phyloP scores from a whole-genome alignment of 2,329 filamentous ascomycete genomes.

The Fusarium odoratissimum region DNA sequence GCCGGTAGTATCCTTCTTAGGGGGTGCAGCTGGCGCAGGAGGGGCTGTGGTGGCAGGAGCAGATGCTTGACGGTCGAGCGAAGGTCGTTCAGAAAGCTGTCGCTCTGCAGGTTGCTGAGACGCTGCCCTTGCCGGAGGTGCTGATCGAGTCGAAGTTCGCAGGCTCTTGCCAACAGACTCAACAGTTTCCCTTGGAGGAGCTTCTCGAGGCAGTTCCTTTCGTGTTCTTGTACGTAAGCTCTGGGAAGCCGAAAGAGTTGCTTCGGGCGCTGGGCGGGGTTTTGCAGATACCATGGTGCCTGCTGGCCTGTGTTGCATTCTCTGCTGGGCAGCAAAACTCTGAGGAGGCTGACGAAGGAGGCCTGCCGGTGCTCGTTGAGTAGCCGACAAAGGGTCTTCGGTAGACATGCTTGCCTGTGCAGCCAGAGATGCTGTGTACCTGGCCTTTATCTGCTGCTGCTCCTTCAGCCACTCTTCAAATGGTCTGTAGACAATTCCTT shows the following conservation, averaged over 20 bases:
- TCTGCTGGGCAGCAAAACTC: conserved; percentile 74
- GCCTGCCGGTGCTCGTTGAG: conserved; percentile 54
- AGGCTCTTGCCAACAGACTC: conserved; percentile 44
- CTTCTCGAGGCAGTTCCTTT: conserved; percentile 45
- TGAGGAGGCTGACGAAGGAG: conserved; percentile 67
- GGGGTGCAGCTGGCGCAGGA: conserved; percentile 36
- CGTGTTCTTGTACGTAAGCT: conserved; percentile 46
- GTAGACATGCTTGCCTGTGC: conserved; percentile 44
- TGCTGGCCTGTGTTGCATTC: conserved; percentile 64
- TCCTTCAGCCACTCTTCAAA: conserved; percentile 71
- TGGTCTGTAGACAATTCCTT: conserved; percentile 72
- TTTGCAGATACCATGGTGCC: conserved; percentile 40
- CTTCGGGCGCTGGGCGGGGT: conserved; percentile 43
- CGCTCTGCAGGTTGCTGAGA: conserved; percentile 44
- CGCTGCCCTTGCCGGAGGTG: conserved; percentile 45
- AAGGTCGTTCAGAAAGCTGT: conserved; percentile 37
- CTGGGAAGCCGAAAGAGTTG: conserved; percentile 44
- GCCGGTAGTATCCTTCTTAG: conserved; percentile 46
- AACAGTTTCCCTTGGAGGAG: conserved; percentile 35
- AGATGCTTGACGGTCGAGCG: conserved; percentile 46
- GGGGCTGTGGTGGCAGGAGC: conserved; percentile 35
- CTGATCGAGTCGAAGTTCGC: conserved; percentile 45
- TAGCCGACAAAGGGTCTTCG: conserved; percentile 51
- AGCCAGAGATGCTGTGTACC: conserved; percentile 47
- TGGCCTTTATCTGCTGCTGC: conserved; percentile 55